Evolutionary conservation across 441 rosid genomes (phyloP), one percentile per base, ranked within the genome.

Genomic region (Adansonia madagascariensis): DNA sequence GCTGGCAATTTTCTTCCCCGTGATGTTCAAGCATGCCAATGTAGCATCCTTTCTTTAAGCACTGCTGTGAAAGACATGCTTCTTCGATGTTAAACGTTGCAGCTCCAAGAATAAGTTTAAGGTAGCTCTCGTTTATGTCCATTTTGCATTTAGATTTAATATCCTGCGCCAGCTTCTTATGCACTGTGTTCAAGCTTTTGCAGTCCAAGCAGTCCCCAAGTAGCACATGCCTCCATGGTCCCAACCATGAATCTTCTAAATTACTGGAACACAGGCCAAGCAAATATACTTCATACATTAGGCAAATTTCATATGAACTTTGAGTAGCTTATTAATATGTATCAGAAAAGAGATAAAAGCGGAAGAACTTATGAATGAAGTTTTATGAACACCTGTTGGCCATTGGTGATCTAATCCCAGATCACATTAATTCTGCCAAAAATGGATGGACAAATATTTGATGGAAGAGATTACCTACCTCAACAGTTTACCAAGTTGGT

Each of bases 231-330:
- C 89, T 91, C 98, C 93, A 92, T 15, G 93, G 85, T 70, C 98
- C 99, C 73, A 94, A 83, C 99, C 98, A 94, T 71, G 85, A 82
- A 77, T 88, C 97, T 93, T 96, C 98, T 61, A 93, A 77, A 75
- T 86, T 85, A 87, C 99, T 96, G 84, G 63, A 77, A 78, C 72
- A 82, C 31, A 63, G 31, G 49, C 46, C 50, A 78, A 44, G 65
- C 59, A 35, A 56, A 53, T 12, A 8, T 24, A 39, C 57, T 61
- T 57, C 70, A 31, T 72, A 44, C 63, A 22, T 60, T 15, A 50
- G 66, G 53, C 39, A 73, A 41, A 57, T 6, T 57, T 11, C 52
- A 6, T 39, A 72, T 24, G 15, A 72, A 18, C 46, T 56, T 55
- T 18, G 18, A 22, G 41, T 41, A 20, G 20, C 57, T 41, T 3